A percentile compares a stretch with the other conserved stretches of the same genome.
Conservation (phyloP, 805 yeast species). For the Metschnikowia baotianmanensis region DNA sequence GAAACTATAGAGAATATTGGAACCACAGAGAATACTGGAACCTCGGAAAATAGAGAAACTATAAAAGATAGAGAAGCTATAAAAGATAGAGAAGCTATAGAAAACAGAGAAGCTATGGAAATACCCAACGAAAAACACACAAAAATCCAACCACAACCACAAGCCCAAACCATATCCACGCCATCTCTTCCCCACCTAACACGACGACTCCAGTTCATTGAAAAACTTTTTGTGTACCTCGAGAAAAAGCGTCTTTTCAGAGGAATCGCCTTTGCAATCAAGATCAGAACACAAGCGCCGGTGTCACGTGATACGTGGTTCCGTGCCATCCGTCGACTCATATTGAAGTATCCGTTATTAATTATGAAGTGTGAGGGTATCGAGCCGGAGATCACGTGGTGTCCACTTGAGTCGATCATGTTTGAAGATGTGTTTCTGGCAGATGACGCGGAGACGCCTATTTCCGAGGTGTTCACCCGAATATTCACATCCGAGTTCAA, state of each 20-base stretch:
- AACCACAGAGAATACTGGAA: too few species aligned
- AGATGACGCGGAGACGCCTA: not conserved
- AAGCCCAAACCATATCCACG: too few species aligned
- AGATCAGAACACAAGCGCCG: slow-evolving; percentile 1
- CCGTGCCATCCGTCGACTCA: slow-evolving; percentile 7
- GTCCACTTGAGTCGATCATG: slow-evolving; percentile 7
- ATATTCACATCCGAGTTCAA: slow-evolving; percentile 2
- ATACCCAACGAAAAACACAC: too few species aligned
- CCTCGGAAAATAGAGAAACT: too few species aligned
- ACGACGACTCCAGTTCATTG: slow-evolving; percentile 9
- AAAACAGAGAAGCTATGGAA: too few species aligned
- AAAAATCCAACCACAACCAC: too few species aligned
- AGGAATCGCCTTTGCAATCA: slow-evolving; percentile 10
- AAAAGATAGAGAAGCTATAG: too few species aligned
- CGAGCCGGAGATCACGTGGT: slow-evolving; percentile 9
- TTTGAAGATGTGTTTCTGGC: slow-evolving; percentile 8
- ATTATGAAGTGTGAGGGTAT: slow-evolving; percentile 8
- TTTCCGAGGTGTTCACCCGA: not conserved
- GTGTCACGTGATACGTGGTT: slow-evolving; percentile 1
- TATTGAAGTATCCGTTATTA: slow-evolving; percentile 11
- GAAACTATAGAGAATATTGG: too few species aligned
- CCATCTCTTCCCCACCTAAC: too few species aligned
- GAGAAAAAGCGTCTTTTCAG: slow-evolving; percentile 9
- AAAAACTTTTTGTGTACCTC: slow-evolving; percentile 8
- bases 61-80: too few species aligned